Evolutionary conservation across 2,329 filamentous ascomycete species (phyloP), one percentile per base, ranked within the genome.

Genomic region (Aspergillus quadricinctus): DNA sequence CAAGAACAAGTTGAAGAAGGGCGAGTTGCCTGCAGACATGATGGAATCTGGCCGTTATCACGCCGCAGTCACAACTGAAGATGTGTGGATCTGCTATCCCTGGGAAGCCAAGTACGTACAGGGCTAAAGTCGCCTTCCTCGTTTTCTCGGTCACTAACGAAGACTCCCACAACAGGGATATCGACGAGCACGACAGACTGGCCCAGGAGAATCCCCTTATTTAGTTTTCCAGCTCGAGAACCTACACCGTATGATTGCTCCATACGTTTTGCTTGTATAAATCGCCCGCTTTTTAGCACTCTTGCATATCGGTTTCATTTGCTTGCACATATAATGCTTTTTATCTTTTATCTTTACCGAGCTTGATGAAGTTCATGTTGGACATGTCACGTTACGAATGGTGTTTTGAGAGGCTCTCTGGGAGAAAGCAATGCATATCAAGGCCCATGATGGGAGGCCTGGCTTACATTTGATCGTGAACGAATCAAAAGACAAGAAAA

Each of bases 21-120:
- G 94, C 53, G 78, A 77, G 21, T 81, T 99, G 55, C 92, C 94
- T 10, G 69, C 84, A 21, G 86, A 91, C 40, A 91, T 97, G 83
- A 80, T 93, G 62, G 77, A 81, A 43, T 77, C 86, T 54, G 83
- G 83, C 56, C 82, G 88, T 67, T 99, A 99, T 77, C 76, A 89
- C 64, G 94, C 94, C 23, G 91, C 94, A 23, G 81, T 88, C 70
- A 97, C 93, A 5, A 89, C 95, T 31, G 84, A 83, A n/a, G 93
- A 99, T 76, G 88, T 92, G 63, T 99, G 94, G 94, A 97, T 97
- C 73, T 95, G 91, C 82, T 99, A 99, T 78, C 94, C 94, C 17
- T 99, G 94, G 94, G 94, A 97, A 80, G 94, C 94, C 46, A 88
- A 78, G 81, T 85, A 78, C 55, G 81, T 78, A 29, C 21, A 45